Evolutionary conservation across 2,329 filamentous ascomycete genomes (phyloP), one percentile per base, ranked within the genome.

Genomic region (Neospermospora avenae): DNA sequence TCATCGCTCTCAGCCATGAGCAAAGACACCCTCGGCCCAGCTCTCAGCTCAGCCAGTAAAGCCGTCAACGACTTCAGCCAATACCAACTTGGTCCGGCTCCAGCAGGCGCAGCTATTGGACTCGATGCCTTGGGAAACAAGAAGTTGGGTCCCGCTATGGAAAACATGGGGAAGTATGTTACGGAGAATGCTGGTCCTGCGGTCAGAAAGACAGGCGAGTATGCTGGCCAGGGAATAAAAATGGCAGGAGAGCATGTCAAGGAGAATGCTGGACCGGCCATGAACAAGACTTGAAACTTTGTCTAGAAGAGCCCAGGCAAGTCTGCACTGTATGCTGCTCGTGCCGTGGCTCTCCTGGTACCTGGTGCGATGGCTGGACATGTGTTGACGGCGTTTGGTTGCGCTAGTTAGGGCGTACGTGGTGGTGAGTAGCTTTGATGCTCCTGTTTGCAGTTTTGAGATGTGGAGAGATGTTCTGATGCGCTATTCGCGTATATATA

Each of bases 391-490:
- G 55, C 20, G n/a, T 31, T 41, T 20, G 55, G 55, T 10, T 57
- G 44, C 28, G 55, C 13, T 5, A 8, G 44, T 42, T 11, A 1
- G 3, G 55, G 55, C 1, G 44, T 57, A 11, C 22, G 44, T 8
- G 55, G 28, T 39, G 55, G 55, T 57, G 34, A 41, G 55, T 49
- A 3, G n/a, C n/a, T n/a, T n/a, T n/a, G n/a, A n/a, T n/a, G n/a
- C n/a, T 20, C 16, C 3, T n/a, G 7, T 37, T 7, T 57, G 14
- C 18, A 25, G 14, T 49, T 31, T 49, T 20, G 7, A 25, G 11
- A 11, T 8, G n/a, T n/a, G n/a, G n/a, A n/a, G n/a, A n/a, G n/a
- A n/a, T 39, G 2, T 39, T 14, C 16, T 7, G 35, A n/a, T 39
- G 4, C 13, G 11, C 22, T 28, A 3, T 8, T 31, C 24, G 3